Percentiles rank a stretch among this genome's conserved stretches.
Evolutionary conservation across 805 yeast species (phyloP).

Genomic region (Myxozyma nipponensis): DNA sequence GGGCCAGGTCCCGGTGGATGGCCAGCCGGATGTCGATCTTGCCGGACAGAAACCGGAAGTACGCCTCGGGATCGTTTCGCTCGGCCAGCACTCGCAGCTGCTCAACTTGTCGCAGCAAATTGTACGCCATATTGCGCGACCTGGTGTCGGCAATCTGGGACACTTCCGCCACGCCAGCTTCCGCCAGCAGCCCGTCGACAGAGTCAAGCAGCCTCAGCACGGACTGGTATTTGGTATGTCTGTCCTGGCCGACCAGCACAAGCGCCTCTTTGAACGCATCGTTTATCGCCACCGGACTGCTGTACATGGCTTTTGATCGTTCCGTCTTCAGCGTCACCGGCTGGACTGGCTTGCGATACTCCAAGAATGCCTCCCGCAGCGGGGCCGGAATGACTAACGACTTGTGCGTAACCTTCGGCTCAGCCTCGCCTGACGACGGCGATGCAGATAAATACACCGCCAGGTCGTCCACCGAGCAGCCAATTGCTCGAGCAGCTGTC

Average conservation of each 20-base stretch:
- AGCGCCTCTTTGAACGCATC: conserved; percentile 66
- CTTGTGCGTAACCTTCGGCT: neutral
- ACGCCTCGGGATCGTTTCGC: conserved; percentile 76
- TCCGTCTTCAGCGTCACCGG: conserved; percentile 14
- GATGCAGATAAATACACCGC: conserved; percentile 5
- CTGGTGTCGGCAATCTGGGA: conserved; percentile 5
- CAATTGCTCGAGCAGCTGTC: conserved; percentile 17
- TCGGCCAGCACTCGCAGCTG: conserved; percentile 59
- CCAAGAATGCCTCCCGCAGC: conserved; percentile 17
- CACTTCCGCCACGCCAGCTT: neutral
- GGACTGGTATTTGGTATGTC: conserved; percentile 17
- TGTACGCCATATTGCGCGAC: conserved; percentile 7
- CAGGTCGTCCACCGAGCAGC: conserved; percentile 19
- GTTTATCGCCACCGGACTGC: conserved; percentile 59
- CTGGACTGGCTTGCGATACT: conserved; percentile 6
- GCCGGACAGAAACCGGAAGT: conserved; percentile 54
- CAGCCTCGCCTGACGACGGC: conserved; percentile 6
- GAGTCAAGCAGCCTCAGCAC: conserved; percentile 2
- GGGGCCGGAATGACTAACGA: conserved; percentile 12
- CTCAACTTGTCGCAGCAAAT: conserved; percentile 5
- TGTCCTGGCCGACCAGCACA: conserved; percentile 45
- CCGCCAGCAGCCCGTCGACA: conserved; percentile 13
- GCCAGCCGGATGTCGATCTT: conserved; percentile 66
- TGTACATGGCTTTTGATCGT: conserved; percentile 41
- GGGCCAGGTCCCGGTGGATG: conserved; percentile 67